Base-by-base conservation (phyloP, 108 stramenopile genomes). In the Nitzschia putrida region DNA sequence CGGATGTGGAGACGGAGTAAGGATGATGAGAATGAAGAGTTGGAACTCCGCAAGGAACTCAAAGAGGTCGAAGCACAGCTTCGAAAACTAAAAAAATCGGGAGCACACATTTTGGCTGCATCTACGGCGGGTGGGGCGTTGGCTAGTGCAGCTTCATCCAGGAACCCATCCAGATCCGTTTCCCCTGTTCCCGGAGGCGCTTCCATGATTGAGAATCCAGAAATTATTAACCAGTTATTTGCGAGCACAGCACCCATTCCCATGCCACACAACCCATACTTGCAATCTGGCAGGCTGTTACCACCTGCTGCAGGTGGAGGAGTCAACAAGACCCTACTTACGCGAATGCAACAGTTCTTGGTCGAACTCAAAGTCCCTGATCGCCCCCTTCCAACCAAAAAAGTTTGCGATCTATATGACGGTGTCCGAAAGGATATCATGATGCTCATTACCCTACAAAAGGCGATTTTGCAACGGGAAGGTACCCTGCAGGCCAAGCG, bases 361-460 rank as follows among this genome's bases (percentile, higher is more conserved):
- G 44, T 60, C 7, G 91, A 96, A 67, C 53, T 93, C 47, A 80
- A 85, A 14, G 72, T 96, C 6, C 82, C 87, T 6, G 39, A 73
- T 16, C 69, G 80, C 43, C 88, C 88, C 14, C 38, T 83, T 10
- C 84, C 92, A 0, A 96, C 95, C 16, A 96, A 93, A 73, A 71
- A 85, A 41, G 86, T 86, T n/a, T 89, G 90, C 45, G 95, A 96
- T 73, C 57, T 92, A 66, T 93, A 92, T 66, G 95, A 96, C 69
- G 52, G 68, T 9, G 91, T 96, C 16, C 76, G 95, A 23, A 89
- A 91, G 66, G 88, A 88, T 71, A 78, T 85, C 26, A 59, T 96
- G 58, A 91, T 82, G 12, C 73, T 93, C 44, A 57, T 96, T 29
- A 82, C 88, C 9, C 71, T 92, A 22, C 82, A 89, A 69, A 96